Conservation (phyloP, 164 flowering plant genomes). For the Hamamelis virginiana region DNA sequence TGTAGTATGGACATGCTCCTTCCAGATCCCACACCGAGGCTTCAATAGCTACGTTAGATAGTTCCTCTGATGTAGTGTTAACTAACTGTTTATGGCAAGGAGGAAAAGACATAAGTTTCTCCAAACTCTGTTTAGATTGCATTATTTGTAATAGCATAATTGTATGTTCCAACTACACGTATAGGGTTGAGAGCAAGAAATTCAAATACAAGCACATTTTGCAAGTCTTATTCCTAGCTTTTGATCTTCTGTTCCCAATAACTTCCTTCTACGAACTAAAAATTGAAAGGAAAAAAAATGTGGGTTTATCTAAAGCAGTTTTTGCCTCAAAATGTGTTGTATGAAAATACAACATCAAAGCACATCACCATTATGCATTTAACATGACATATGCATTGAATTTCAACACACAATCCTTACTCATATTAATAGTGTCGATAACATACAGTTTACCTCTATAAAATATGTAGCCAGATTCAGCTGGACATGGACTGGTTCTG, state of each 20-base stretch:
- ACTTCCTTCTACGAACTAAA: too few species aligned
- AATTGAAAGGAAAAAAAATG: too few species aligned
- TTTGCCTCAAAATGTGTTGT: too few species aligned
- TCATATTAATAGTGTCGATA: neutral
- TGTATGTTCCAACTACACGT: too few species aligned
- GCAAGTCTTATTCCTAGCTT: too few species aligned
- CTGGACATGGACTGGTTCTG: constrained; percentile 96
- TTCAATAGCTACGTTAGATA: constrained; percentile 77
- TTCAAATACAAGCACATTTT: too few species aligned
- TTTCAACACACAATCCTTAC: neutral
- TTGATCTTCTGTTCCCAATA: too few species aligned
- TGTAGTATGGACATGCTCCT: constrained; percentile 74
- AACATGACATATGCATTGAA: neutral
- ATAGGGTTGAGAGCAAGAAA: too few species aligned
- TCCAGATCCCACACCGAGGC: constrained; percentile 94
- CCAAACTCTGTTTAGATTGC: neutral
- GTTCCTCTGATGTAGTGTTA: constrained; percentile 66
- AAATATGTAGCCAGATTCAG: constrained; percentile 77
- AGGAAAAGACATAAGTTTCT: neutral
- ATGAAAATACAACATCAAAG: too few species aligned
- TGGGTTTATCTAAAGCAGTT: too few species aligned
- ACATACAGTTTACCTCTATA: constrained; percentile 59
- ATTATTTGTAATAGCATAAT: neutral
- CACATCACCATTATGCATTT: too few species aligned
- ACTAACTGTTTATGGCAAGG: constrained; percentile 55